Base-by-base conservation (phyloP, 2,329 filamentous ascomycete genomes). In the Fusarium sp. region DNA sequence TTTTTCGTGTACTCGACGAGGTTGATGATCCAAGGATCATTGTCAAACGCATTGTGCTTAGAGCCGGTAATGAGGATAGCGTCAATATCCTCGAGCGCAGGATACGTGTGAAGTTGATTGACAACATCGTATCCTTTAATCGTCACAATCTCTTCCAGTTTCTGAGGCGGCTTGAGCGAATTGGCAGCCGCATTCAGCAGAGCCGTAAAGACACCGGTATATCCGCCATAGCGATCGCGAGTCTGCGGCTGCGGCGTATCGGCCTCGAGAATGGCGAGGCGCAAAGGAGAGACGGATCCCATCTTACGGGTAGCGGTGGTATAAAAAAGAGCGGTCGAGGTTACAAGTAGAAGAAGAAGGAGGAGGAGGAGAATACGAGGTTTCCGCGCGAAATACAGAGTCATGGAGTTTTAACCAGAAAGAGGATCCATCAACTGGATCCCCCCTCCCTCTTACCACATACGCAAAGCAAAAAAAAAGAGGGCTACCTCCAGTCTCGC, bases 241-340 rank as follows among this genome's bases (percentile, higher is more conserved):
- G 92, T 89, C 49, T 88, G 83, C 2, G 90, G 88, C 58, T 93
- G 86, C 1, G 94, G 94, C 2, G 90, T 93, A 83, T 98, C 96
- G 85, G 93, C 92, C 86, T 98, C 94, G 75, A 98, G 91, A 76
- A 98, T 89, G 55, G 95, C 95, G 82, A 98, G 92, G 64, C 93
- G 92, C 75, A 96, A 84, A 33, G 89, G 89, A 33, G 89, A 40
- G 16, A 67, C 61, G 56, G 72, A 65, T 35, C 51, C 40, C 74
- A 78, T 77, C 59, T 72, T 27, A 35, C 29, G 55, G 16, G 29
- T 56, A 27, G 31, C 31, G 31, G 29, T 53, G 29, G 55, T 55
- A 57, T 42, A 62, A 49, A 20, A 46, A 17, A 51, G 57, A 57
- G 33, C 24, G n/a, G 38, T 33, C 2, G 38, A 59, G 20, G 35